Base-by-base conservation (phyloP, 2,329 filamentous ascomycete genomes). In the Trichoderma oligosporum region DNA sequence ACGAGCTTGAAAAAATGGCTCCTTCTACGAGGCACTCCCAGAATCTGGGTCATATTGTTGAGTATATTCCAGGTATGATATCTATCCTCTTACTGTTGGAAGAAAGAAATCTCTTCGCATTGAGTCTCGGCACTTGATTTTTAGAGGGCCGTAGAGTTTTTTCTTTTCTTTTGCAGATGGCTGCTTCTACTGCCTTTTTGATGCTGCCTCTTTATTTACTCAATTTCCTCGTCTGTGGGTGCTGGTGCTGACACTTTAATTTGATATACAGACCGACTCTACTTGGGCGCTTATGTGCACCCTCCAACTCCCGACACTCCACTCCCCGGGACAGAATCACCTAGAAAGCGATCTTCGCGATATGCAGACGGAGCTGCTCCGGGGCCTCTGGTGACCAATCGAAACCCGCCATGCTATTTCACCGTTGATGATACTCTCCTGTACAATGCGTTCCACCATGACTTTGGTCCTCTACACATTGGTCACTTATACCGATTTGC, bases 381-480 rank as follows among this genome's bases (percentile, higher is more conserved):
- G 59, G 65, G 64, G 57, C 67, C 64, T 58, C 61, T 66, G 51
- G 51, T 59, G 14, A 65, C 62, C 62, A 67, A 64, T 60, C 63
- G 68, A 49, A 61, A 78, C 63, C 76, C 86, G 56, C 94, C 94
- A 1, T 92, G 89, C 70, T 99, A 97, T 77, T 99, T 99, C 74
- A 93, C 91, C 49, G 86, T 97, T 64, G 94, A 99, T 70, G 90
- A 96, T 70, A 87, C 81, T 38, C 85, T 99, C 42, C 82, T 96
- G 45, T 99, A 99, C 81, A 99, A 99, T 73, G 92, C 93, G 29
- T 99, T 99, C 75, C 92, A 97, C 75, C 92, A 95, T 68, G 94
- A 99, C 76, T 99, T 99, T 73, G 94, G 94, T 67, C 94, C 94
- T 67, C 80, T 99, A 59, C 94, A 99, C 77, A 96, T 99, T 65